Percentiles rank a stretch among this genome's conserved stretches.
phyloP scores from a whole-genome alignment of 1,284 basidiomycete species.

The Cryptococcus jaspeensis region DNA sequence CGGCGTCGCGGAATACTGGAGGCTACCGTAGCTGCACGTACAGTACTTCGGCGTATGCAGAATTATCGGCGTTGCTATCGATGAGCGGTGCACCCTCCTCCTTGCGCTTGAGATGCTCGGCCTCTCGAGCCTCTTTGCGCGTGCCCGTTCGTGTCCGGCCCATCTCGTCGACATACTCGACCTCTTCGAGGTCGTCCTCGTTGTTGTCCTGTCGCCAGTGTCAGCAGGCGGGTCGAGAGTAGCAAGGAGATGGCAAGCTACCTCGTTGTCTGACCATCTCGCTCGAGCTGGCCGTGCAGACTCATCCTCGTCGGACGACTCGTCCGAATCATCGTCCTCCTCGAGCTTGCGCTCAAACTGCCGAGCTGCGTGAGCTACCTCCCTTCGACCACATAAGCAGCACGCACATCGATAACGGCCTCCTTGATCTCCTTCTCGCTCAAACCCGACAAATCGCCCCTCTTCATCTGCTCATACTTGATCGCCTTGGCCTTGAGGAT shows the following conservation, averaged over 20 bases:
- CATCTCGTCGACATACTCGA: slow-evolving; percentile 51
- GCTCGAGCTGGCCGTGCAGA: slow-evolving; percentile 20
- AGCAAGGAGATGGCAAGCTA: not conserved
- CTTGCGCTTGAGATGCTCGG: slow-evolving; percentile 23
- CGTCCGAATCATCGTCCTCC: slow-evolving; percentile 51
- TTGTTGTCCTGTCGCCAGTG: slow-evolving; percentile 52
- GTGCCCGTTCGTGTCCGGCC: slow-evolving; percentile 47
- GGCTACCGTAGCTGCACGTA: slow-evolving; percentile 23
- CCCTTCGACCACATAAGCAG: not conserved
- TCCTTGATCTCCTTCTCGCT: slow-evolving; percentile 71
- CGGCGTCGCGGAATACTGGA: not conserved
- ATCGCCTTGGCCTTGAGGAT: slow-evolving; percentile 72
- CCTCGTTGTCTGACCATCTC: slow-evolving; percentile 15
- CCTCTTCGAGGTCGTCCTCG: slow-evolving; percentile 43
- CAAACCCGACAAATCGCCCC: slow-evolving; percentile 77
- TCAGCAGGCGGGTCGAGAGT: not conserved
- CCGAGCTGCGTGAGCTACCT: not conserved
- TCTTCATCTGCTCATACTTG: slow-evolving; percentile 74
- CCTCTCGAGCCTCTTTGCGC: slow-evolving; percentile 41
- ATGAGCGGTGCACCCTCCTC: slow-evolving; percentile 4
- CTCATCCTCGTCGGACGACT: slow-evolving; percentile 42
- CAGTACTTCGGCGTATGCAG: slow-evolving; percentile 47
- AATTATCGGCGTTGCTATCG: slow-evolving; percentile 17
- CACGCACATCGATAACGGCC: slow-evolving; percentile 76
- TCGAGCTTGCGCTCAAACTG: slow-evolving; percentile 71